Conservation (phyloP, 202 grass and related monocot genomes). For the Saccharum hybrid region DNA sequence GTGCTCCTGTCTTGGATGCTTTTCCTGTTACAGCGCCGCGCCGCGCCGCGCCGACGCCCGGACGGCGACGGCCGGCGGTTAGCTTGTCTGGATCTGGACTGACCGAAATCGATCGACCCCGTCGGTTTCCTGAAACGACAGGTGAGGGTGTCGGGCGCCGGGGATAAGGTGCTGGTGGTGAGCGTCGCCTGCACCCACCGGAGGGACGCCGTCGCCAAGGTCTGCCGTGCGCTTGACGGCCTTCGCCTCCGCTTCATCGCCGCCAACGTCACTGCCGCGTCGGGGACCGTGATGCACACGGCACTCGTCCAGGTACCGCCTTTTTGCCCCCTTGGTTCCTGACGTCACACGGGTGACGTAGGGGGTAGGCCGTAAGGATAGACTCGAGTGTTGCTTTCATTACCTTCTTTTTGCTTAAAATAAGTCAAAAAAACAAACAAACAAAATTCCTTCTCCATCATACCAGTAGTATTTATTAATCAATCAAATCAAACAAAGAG, state of each 20-base stretch:
- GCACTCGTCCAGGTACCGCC: constrained; percentile 56
- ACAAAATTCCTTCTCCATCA: too few relatives aligned
- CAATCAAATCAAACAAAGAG: too few relatives aligned
- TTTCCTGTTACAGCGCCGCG: background rate
- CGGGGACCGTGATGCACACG: constrained; percentile 57
- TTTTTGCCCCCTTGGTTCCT: background rate
- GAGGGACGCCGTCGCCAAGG: constrained; percentile 52
- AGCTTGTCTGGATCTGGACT: background rate
- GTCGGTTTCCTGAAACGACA: constrained; percentile 22
- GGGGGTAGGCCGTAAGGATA: background rate
- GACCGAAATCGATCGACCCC: background rate
- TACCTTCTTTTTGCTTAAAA: background rate
- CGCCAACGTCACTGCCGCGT: constrained; percentile 55
- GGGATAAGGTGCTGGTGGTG: constrained; percentile 48
- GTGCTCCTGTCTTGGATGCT: background rate
- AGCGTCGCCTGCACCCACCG: constrained; percentile 61
- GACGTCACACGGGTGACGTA: background rate
- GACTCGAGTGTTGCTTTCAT: background rate
- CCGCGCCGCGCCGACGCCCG: background rate
- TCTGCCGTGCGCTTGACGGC: constrained; percentile 57
- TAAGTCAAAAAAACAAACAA: too few relatives aligned
- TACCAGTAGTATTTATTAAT: background rate
- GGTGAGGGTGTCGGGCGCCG: constrained; percentile 51
- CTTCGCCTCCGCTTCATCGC: constrained; percentile 58
- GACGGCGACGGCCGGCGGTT: background rate